Conservation (phyloP, 2,329 filamentous ascomycete genomes). For the Drechslerella stenobrocha region DNA sequence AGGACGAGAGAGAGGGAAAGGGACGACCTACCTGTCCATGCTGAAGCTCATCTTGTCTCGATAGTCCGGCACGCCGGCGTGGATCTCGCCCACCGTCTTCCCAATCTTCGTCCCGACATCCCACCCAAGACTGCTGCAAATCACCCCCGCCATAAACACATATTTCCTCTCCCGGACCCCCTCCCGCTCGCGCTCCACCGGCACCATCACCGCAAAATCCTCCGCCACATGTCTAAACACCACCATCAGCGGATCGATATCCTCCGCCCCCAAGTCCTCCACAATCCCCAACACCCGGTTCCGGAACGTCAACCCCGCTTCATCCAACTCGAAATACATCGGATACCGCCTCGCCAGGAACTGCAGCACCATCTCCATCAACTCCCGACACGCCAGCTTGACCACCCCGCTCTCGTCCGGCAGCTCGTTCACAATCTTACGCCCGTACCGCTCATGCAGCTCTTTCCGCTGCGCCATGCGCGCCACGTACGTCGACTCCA, state of each 20-base stretch:
- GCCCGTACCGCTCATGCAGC: constrained; percentile 67
- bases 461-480: constrained; percentile 70
- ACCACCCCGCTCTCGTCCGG: constrained; percentile 63
- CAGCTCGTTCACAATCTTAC: constrained; percentile 67
- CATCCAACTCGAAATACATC: constrained; percentile 66
- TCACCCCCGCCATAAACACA: constrained; percentile 71
- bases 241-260: constrained; percentile 67
- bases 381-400: constrained; percentile 77
- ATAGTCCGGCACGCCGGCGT: constrained; percentile 76
- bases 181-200: constrained; percentile 70
- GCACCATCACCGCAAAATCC: constrained; percentile 68
- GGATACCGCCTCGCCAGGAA: constrained; percentile 80
- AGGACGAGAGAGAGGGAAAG: no score
- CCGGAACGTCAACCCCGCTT: constrained; percentile 58
- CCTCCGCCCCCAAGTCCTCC: constrained; percentile 64
- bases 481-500: constrained; percentile 71
- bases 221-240: constrained; percentile 79
- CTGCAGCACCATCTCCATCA: constrained; percentile 83
- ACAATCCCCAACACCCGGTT: constrained; percentile 70
- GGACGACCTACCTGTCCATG: constrained; percentile 70
- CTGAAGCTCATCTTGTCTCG: constrained; percentile 85
- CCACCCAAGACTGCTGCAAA: constrained; percentile 82
- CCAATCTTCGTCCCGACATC: constrained; percentile 75
- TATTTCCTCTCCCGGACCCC: constrained; percentile 63
- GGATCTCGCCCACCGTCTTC: constrained; percentile 70